Base-by-base conservation (phyloP, 192 early-diverging fungal species). In the Coemansia reversa region DNA sequence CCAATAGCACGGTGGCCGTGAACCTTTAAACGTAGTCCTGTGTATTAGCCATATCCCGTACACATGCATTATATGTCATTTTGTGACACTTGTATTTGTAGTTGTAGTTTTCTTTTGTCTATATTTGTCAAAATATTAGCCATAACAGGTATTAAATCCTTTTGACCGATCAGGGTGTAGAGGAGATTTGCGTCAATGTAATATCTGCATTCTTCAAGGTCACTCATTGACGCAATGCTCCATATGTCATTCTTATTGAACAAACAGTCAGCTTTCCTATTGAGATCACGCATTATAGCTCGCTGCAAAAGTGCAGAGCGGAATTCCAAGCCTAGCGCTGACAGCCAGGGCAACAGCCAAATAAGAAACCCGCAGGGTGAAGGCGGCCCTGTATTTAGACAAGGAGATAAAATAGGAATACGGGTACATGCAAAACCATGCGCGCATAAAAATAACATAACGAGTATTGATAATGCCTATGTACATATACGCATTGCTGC, bases 401-500 rank as follows among this genome's bases (percentile, higher is more conserved):
- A 29, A 14, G 28, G 60, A 3, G 58, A 35, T 27, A 67, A 55
- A 22, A 16, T 67, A 16, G 25, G 22, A 16, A 28, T 67, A 25
- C 29, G 33, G 3, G 19, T 67, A 27, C 39, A 20, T 12, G 39
- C 65, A 19, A 71, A 59, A 23, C 69, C 69, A 20, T 28, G 58
- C 19, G 69, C 63, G 12, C 51, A 60, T 22, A 19, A 12, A n/a
- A 65, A 27, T 14, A 22, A 48, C 23, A 39, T 71, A 12, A 45
- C 58, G 18, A n/a, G 29, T 23, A 50, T 71, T 39, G 58, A 71
- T 3, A 18, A 54, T 9, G 24, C 27, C 25, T 32, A 35, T 2
- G 58, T 71, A 4, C 53, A 64, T 42, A 29, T 65, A 55, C 62
- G 66, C 16, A 66, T 76, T 50, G 63, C 74, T 5, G 74, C 74